Evolutionary conservation across 1,284 basidiomycete species (phyloP), one percentile per base, ranked within the genome.

Genomic region (Apiotrichum gracile): DNA sequence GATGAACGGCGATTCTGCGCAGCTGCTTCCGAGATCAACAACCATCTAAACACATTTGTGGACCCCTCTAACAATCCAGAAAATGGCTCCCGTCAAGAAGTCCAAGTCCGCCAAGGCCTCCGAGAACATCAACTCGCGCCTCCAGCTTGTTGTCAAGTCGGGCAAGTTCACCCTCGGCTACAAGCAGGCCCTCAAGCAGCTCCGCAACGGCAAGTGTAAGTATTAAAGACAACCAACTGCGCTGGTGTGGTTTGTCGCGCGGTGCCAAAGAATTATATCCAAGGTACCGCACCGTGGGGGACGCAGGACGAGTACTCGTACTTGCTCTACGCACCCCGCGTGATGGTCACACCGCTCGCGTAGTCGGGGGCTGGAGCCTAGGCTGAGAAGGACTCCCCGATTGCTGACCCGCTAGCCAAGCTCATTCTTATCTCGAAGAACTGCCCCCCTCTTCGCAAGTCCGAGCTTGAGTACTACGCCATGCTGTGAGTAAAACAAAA

Each of bases 391-490:
- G 89, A 89, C 85, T 40, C 52, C 55, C 87, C 85, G 85, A 83
- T 77, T 75, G 78, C 86, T 88, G 73, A 66, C 65, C 49, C 53
- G 58, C 21, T 34, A 96, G 96, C 94, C 77, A 98, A 97, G 81
- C 90, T 99, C 69, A 87, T 99, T 72, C 81, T 99, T 76, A 97
- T 99, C 76, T 92, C 94, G 71, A 93, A 91, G 69, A 99, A 98
- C 83, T 97, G 92, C 80, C 96, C 94, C 56, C 96, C 96, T 61
- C 85, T 98, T 64, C 90, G 96, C 79, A 97, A 97, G 79, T 97
- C 93, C 56, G 96, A 99, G 83, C 83, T 99, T 61, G 96, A 99
- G 83, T 99, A 98, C 83, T 98, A 98, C 78, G 96, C 96, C 80
- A 98, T 98, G 94, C 83, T 98, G 69, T 80, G 62, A 62, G 69